Conservation (phyloP, 345 rosid species). For the Boechera retrofracta region DNA sequence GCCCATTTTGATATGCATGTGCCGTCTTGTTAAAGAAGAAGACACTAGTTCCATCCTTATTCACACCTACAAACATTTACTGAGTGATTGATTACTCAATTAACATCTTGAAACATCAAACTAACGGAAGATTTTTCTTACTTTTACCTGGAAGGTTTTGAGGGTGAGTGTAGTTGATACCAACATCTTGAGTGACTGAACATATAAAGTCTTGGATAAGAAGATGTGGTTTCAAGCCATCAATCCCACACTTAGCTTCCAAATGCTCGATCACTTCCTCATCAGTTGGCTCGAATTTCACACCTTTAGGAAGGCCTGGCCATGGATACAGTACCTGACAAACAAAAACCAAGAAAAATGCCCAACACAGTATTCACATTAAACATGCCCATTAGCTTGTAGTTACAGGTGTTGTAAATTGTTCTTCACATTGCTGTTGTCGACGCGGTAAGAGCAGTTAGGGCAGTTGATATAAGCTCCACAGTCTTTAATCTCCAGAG, state of each 20-base stretch:
- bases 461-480: conserved; percentile 78
- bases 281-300: conserved; percentile 92
- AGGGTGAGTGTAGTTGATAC: conserved; percentile 89
- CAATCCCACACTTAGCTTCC: conserved; percentile 77
- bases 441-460: conserved; percentile 59
- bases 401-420: not conserved
- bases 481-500: conserved; percentile 53
- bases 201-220: conserved; percentile 69
- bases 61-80: conserved; percentile 56
- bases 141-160: conserved; percentile 78
- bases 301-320: conserved; percentile 92
- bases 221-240: conserved; percentile 52
- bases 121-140: not conserved
- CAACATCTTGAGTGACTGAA: conserved; percentile 52
- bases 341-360: not conserved
- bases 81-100: not conserved
- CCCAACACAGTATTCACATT: not conserved
- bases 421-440: conserved; percentile 66
- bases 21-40: conserved; percentile 77
- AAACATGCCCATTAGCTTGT: not conserved
- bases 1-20: conserved; percentile 82
- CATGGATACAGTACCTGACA: conserved; percentile 65
- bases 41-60: conserved; percentile 73
- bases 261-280: conserved; percentile 71
- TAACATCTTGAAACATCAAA: not conserved